phyloP scores from a whole-genome alignment of 768 basidiomycete species.

The Chalciporus chontae region DNA sequence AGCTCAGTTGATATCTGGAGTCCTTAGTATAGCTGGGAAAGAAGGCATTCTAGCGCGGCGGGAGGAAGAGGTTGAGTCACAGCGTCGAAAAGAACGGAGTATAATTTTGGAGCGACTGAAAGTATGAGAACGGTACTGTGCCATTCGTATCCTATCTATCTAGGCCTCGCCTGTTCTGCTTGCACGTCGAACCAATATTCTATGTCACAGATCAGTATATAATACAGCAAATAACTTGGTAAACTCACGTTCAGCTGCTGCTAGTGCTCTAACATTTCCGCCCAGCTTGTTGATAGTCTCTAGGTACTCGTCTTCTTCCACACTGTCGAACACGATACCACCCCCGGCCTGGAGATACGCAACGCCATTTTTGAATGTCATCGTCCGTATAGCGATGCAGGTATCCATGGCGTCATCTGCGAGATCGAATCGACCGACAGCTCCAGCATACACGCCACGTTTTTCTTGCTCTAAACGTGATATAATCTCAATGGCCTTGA shows the following conservation, averaged over 20 bases:
- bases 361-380: constrained; percentile 91
- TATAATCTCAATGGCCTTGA: constrained; percentile 95
- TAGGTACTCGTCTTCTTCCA: constrained; percentile 94
- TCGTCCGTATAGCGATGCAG: constrained; percentile 97
- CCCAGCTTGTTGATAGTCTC: constrained; percentile 95
- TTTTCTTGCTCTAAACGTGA: constrained; percentile 83
- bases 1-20: constrained; percentile 86
- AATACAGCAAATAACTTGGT: constrained; percentile 1
- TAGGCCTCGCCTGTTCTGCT: constrained; percentile 35
- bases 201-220: constrained; percentile 31
- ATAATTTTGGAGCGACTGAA: constrained; percentile 24
- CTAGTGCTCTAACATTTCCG: constrained; percentile 81
- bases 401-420: constrained; percentile 94
- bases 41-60: constrained; percentile 58
- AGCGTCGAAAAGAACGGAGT: constrained; percentile 24
- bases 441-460: constrained; percentile 94
- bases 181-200: constrained; percentile 73
- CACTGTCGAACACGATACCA: constrained; percentile 95
- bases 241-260: constrained; percentile 81
- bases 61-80: constrained; percentile 25
- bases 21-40: constrained; percentile 83
- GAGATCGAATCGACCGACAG: constrained; percentile 97
- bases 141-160: constrained; percentile 16
- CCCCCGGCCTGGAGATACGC: constrained; percentile 96
- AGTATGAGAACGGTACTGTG: constrained; percentile 12